phyloP scores from a whole-genome alignment of 1,284 basidiomycete genomes.

The Polyporus tsugae region DNA sequence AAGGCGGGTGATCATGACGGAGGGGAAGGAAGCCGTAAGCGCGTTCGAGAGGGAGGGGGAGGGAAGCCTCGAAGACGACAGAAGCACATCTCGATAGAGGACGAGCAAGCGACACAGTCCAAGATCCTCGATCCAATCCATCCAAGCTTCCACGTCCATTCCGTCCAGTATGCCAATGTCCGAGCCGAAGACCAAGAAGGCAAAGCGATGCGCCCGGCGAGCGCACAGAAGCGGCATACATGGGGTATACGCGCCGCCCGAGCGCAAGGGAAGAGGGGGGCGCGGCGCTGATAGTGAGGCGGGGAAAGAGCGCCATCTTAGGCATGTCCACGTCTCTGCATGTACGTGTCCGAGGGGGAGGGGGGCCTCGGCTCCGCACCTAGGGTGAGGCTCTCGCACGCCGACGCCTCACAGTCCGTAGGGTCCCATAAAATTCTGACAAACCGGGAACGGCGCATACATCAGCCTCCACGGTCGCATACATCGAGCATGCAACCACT shows the following conservation, averaged over 20 bases:
- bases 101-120: constrained; percentile 19
- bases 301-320: constrained; percentile 16
- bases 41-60: constrained; percentile 10
- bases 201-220: constrained; percentile 10
- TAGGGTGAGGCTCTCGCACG: constrained; percentile 1
- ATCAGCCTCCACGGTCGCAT: neutral
- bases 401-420: constrained; percentile 13
- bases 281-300: constrained; percentile 23
- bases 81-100: constrained; percentile 6
- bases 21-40: neutral
- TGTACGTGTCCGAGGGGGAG: constrained; percentile 22
- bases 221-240: constrained; percentile 15
- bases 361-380: constrained; percentile 1
- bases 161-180: constrained; percentile 9
- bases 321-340: constrained; percentile 13
- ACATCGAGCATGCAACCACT: constrained; percentile 7
- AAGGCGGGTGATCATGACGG: neutral
- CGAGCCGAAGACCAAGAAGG: constrained; percentile 6
- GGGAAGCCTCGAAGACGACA: constrained; percentile 5
- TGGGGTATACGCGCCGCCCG: constrained; percentile 6
- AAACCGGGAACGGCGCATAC: neutral
- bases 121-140: constrained; percentile 24
- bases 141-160: constrained; percentile 3
- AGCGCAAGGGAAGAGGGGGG: constrained; percentile 9
- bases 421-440: constrained; percentile 14